Conservation (phyloP, 176 grass and related monocot genomes). For the Triticum turgidum region DNA sequence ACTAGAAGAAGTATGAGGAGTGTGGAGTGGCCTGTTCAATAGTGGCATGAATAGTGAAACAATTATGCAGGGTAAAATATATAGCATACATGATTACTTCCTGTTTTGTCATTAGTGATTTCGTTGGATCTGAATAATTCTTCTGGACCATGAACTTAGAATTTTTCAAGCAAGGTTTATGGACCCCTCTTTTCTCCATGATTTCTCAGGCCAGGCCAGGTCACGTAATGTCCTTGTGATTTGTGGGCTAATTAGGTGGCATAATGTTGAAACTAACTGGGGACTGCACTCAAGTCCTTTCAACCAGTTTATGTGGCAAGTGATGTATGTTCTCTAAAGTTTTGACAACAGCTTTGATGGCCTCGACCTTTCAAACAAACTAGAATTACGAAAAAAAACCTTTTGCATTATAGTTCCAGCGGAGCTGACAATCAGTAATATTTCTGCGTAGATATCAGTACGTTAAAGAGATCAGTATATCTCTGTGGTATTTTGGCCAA, state of each 20-base stretch:
- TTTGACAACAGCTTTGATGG: no score
- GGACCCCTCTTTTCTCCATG: background rate
- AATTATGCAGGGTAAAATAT: conserved; percentile 7
- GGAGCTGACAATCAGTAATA: no score
- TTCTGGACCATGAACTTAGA: conserved; percentile 21
- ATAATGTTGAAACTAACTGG: background rate
- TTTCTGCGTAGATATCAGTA: no score
- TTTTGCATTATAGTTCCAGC: no score
- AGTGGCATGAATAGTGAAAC: background rate
- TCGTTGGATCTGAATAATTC: conserved; percentile 7
- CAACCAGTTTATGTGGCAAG: background rate
- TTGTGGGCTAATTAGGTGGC: background rate
- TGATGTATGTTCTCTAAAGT: background rate
- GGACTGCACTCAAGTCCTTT: background rate
- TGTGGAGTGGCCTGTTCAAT: background rate
- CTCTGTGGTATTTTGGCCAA: no score
- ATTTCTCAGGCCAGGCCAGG: background rate
- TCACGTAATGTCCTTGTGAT: background rate
- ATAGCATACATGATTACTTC: background rate
- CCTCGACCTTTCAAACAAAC: no score
- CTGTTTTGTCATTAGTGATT: background rate
- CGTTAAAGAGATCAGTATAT: no score
- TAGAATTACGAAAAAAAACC: no score
- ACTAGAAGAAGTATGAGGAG: background rate
- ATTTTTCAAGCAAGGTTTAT: conserved; percentile 20